phyloP scores from a whole-genome alignment of 1,284 basidiomycete genomes.

The Gastroboletus turbinatus region DNA sequence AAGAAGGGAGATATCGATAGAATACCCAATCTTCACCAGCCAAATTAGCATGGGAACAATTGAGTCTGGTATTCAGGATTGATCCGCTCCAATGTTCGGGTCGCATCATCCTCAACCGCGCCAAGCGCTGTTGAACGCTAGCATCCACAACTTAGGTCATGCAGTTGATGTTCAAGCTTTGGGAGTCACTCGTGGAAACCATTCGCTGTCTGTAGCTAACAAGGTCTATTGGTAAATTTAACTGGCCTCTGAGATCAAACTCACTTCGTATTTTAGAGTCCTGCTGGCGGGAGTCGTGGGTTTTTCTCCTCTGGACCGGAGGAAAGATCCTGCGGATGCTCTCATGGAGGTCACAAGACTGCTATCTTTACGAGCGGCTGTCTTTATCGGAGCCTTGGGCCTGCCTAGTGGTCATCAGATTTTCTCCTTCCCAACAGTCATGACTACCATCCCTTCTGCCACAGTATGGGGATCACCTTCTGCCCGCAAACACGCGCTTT shows the following conservation, averaged over 20 bases:
- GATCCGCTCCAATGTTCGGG: background rate
- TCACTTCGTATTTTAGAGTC: background rate
- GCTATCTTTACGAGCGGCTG: background rate
- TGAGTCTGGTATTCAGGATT: too few species aligned
- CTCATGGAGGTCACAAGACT: background rate
- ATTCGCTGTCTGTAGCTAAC: background rate
- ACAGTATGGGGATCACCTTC: conserved; percentile 13
- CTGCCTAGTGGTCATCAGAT: background rate
- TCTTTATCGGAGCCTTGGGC: background rate
- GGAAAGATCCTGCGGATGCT: background rate
- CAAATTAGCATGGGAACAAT: too few species aligned
- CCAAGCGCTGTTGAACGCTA: background rate
- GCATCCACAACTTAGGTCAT: background rate
- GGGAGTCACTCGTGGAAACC: background rate
- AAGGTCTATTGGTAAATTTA: background rate
- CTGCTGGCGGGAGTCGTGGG: background rate
- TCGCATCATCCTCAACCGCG: background rate
- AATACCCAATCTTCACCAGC: too few species aligned
- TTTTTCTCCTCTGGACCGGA: background rate
- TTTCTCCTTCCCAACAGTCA: background rate
- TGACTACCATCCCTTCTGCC: conserved; percentile 12
- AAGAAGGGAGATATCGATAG: too few species aligned
- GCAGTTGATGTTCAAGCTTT: background rate
- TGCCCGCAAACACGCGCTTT: conserved; percentile 7
- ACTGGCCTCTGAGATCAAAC: background rate